A percentile compares a stretch with the other conserved stretches of the same genome.
phyloP scores from a whole-genome alignment of 257 asterid species.

The Solanum gandarillasii region DNA sequence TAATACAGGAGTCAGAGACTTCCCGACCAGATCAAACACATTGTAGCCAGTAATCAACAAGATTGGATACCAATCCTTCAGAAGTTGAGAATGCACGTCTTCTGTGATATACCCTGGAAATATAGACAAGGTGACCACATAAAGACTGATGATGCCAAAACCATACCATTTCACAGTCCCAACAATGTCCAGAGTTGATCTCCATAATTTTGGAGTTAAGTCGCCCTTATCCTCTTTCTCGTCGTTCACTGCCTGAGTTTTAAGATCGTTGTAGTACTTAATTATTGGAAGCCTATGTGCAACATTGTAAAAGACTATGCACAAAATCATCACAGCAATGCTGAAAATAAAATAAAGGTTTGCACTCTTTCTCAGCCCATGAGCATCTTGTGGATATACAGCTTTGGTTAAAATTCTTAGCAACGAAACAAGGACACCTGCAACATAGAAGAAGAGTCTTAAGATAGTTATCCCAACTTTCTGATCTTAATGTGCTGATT shows the following conservation, averaged over 20 bases:
- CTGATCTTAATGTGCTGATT: neutral
- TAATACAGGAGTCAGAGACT: constrained; percentile 52
- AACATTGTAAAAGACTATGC: constrained; percentile 60
- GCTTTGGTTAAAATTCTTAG: constrained; percentile 74
- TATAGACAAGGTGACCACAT: constrained; percentile 72
- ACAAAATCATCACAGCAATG: constrained; percentile 52
- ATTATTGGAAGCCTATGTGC: constrained; percentile 79
- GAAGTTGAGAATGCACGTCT: constrained; percentile 68
- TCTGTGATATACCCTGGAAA: constrained; percentile 91
- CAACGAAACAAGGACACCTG: constrained; percentile 84
- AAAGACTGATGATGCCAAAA: constrained; percentile 34
- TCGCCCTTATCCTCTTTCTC: constrained; percentile 69
- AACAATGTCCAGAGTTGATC: constrained; percentile 50
- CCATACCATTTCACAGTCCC: constrained; percentile 89
- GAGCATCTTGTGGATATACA: constrained; percentile 67
- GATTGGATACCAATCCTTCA: constrained; percentile 85
- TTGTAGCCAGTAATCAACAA: constrained; percentile 65
- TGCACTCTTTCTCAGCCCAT: constrained; percentile 80
- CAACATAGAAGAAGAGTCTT: neutral
- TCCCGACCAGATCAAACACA: constrained; percentile 73
- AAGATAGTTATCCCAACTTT: neutral
- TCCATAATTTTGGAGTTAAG: constrained; percentile 52
- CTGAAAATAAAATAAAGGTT: constrained; percentile 78
- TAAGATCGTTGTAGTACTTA: constrained; percentile 53
- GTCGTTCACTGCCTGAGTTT: constrained; percentile 47